phyloP scores from a whole-genome alignment of 805 yeast species.

The Candida orba region DNA sequence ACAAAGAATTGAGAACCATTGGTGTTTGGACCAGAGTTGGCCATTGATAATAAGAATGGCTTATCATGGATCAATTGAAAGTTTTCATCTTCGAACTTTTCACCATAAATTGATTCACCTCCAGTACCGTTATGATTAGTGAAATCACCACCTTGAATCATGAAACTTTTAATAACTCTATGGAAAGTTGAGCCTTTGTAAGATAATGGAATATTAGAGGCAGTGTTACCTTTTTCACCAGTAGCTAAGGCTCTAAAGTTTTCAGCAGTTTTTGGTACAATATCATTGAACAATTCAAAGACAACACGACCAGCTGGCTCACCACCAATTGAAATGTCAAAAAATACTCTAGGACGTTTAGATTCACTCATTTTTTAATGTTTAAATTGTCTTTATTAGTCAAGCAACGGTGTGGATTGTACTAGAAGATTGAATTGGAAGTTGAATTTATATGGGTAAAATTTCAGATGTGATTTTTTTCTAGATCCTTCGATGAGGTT shows the following conservation, averaged over 20 bases:
- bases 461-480: background rate
- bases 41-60: slow-evolving; percentile 92
- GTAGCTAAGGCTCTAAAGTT: slow-evolving; percentile 86
- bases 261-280: slow-evolving; percentile 84
- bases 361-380: slow-evolving; percentile 11
- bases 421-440: too few species aligned
- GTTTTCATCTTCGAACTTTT: slow-evolving; percentile 85
- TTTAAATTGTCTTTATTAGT: background rate
- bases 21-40: slow-evolving; percentile 92
- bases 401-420: too few species aligned
- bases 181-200: slow-evolving; percentile 90
- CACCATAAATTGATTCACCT: slow-evolving; percentile 78
- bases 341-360: slow-evolving; percentile 49
- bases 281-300: slow-evolving; percentile 63
- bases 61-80: slow-evolving; percentile 67
- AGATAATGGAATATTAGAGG: slow-evolving; percentile 54
- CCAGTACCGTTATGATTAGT: slow-evolving; percentile 62
- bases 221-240: slow-evolving; percentile 71
- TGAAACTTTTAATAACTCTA: slow-evolving; percentile 80
- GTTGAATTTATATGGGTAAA: background rate
- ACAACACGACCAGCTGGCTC: slow-evolving; percentile 67
- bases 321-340: slow-evolving; percentile 74
- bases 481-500: background rate
- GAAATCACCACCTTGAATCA: slow-evolving; percentile 93
- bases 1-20: slow-evolving; percentile 95